Conservation (phyloP, 345 rosid genomes). For the Capsella bursapastoris region DNA sequence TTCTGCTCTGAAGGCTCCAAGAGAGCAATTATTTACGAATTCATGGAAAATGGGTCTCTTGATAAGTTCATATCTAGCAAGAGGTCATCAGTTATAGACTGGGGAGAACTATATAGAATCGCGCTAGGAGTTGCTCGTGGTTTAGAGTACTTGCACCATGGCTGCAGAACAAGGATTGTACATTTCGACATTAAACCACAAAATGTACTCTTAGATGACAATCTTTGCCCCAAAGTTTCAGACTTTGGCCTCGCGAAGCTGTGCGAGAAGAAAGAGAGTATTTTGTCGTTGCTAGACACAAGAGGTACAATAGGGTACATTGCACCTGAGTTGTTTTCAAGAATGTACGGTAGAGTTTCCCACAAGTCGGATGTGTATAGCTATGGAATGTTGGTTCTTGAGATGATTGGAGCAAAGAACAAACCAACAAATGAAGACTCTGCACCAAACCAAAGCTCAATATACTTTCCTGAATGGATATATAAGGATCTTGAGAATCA, state of each 20-base stretch:
- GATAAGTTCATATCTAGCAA: slow-evolving; percentile 34
- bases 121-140: slow-evolving; percentile 50
- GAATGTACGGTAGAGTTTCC: slow-evolving; percentile 46
- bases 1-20: slow-evolving; percentile 46
- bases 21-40: slow-evolving; percentile 50
- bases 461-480: slow-evolving; percentile 48
- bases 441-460: slow-evolving; percentile 36
- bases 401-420: slow-evolving; percentile 49
- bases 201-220: slow-evolving; percentile 38
- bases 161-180: slow-evolving; percentile 54
- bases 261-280: slow-evolving; percentile 42
- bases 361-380: slow-evolving; percentile 59
- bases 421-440: neutral
- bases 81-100: neutral
- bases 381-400: slow-evolving; percentile 55
- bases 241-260: slow-evolving; percentile 58
- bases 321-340: slow-evolving; percentile 49
- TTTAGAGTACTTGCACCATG: slow-evolving; percentile 52
- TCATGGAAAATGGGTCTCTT: slow-evolving; percentile 51
- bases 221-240: slow-evolving; percentile 49
- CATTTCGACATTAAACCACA: slow-evolving; percentile 48
- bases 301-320: slow-evolving; percentile 58
- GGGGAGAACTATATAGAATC: slow-evolving; percentile 28
- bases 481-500: slow-evolving; percentile 41
- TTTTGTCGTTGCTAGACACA: slow-evolving; percentile 41